phyloP scores from a whole-genome alignment of 139 green algal genomes.

The Chlorella sp. region DNA sequence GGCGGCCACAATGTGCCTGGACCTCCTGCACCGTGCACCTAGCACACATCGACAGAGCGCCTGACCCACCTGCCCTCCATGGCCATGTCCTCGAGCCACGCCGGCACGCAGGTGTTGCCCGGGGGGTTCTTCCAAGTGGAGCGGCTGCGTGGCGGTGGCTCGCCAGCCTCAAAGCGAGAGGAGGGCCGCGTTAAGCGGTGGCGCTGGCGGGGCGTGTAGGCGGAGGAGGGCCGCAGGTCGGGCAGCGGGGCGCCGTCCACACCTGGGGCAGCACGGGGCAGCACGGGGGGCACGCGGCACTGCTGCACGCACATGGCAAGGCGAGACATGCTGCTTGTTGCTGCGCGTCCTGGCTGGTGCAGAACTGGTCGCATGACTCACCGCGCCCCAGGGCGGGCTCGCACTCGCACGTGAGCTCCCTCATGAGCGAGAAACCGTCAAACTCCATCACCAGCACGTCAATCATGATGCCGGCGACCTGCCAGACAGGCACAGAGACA shows the following conservation, averaged over 20 bases:
- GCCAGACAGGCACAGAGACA: background rate
- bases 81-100: background rate
- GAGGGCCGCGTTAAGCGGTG: background rate
- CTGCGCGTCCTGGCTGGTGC: no score
- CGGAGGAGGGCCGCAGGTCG: background rate
- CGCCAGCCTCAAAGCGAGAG: background rate
- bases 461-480: background rate
- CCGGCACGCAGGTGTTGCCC: background rate
- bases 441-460: constrained; percentile 12
- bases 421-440: constrained; percentile 5
- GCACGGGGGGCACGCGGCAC: background rate
- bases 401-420: background rate
- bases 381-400: background rate
- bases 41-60: no score
- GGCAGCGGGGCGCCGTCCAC: no score
- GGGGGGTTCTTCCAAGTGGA: background rate
- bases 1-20: background rate
- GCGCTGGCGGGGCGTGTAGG: background rate
- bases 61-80: background rate
- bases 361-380: background rate
- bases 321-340: background rate
- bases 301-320: background rate
- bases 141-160: background rate
- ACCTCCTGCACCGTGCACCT: no score
- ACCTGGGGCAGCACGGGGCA: background rate